Conservation (phyloP, 768 basidiomycete genomes). For the Panus rudis region DNA sequence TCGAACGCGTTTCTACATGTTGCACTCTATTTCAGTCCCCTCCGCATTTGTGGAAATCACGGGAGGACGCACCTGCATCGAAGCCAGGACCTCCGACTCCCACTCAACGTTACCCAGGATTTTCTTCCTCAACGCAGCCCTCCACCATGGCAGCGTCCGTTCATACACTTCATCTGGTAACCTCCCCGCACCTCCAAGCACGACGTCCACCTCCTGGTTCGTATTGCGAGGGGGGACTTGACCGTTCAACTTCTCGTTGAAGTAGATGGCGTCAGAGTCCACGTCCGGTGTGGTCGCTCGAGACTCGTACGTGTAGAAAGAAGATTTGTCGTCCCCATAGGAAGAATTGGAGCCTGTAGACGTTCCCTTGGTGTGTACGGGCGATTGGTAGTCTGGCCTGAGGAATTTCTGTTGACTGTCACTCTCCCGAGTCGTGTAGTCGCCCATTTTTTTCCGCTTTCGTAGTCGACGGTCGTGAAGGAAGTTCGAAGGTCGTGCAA, state of each 20-base stretch:
- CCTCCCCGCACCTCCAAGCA: constrained; percentile 18
- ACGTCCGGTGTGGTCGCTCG: too few relatives aligned
- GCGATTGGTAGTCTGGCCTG: too few relatives aligned
- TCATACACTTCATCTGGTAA: constrained; percentile 52
- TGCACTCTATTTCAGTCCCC: too few relatives aligned
- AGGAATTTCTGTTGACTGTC: too few relatives aligned
- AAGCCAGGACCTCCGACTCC: constrained; percentile 57
- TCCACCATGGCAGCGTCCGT: constrained; percentile 55
- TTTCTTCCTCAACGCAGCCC: constrained; percentile 47
- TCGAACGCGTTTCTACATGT: constrained; percentile 46
- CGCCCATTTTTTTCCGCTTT: too few relatives aligned
- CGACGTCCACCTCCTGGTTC: constrained; percentile 9
- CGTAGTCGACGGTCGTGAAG: too few relatives aligned
- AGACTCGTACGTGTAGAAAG: not conserved
- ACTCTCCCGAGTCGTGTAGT: too few relatives aligned
- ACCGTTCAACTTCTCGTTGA: not conserved
- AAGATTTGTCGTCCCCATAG: not conserved
- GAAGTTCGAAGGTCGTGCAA: too few relatives aligned
- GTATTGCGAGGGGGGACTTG: constrained; percentile 3
- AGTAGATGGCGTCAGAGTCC: too few relatives aligned
- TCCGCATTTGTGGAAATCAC: too few relatives aligned
- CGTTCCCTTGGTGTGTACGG: too few relatives aligned
- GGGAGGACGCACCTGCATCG: constrained; percentile 53
- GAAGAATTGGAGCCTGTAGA: too few relatives aligned
- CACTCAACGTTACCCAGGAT: constrained; percentile 46